phyloP scores from a whole-genome alignment of 371 early-diverging fungal genomes.

The Funneliformis caledonium region DNA sequence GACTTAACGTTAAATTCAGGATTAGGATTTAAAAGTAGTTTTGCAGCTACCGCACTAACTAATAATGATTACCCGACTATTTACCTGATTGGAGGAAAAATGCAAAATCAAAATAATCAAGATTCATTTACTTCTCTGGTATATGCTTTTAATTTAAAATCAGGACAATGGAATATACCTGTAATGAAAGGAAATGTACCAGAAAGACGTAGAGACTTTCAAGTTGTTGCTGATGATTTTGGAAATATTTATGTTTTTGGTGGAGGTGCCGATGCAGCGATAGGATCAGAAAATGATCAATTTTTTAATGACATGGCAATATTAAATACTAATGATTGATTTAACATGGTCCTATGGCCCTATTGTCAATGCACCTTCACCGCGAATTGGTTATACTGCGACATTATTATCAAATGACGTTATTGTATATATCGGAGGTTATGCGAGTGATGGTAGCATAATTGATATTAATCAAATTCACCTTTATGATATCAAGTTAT shows the following conservation, averaged over 20 bases:
- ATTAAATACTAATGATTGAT: too few species aligned
- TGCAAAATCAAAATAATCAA: neutral
- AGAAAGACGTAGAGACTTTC: neutral
- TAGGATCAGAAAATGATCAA: neutral
- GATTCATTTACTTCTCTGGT: neutral
- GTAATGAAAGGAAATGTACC: neutral
- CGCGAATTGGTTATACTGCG: too few species aligned
- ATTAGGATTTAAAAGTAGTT: too few species aligned
- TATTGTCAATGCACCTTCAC: too few species aligned
- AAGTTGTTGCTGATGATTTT: neutral
- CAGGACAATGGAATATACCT: too few species aligned
- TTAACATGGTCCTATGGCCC: too few species aligned
- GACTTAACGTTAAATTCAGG: too few species aligned
- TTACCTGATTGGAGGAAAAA: neutral
- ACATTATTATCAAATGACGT: too few species aligned
- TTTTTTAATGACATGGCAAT: neutral
- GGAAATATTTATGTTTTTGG: constrained; percentile 5
- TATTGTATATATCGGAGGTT: too few species aligned
- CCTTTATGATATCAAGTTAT: neutral
- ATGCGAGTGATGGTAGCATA: neutral
- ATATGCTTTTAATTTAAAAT: too few species aligned
- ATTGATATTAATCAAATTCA: neutral
- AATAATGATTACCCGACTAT: neutral
- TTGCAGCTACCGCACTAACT: too few species aligned
- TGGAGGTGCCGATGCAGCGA: neutral